A percentile compares a stretch with the other conserved stretches of the same genome.
Evolutionary conservation across 73 alveolate species (phyloP).

Genomic region (Paramecium sexaurelia): DNA sequence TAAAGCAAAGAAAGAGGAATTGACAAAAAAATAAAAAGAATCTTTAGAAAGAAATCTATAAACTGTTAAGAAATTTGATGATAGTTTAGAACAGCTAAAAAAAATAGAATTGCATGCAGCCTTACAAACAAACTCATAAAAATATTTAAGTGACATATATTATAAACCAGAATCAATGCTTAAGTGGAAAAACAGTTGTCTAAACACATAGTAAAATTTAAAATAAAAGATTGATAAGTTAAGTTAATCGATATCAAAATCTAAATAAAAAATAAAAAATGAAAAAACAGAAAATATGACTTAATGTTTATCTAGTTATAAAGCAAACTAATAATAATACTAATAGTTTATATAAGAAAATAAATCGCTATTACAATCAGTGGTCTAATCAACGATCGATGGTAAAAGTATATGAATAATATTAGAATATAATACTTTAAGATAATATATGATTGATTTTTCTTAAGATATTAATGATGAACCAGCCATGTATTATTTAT

Average conservation of each 20-base stretch:
- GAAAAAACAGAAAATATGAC: conserved; percentile 16
- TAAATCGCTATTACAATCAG: conserved; percentile 4
- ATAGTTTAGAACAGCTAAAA: conserved; percentile 6
- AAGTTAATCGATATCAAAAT: background rate
- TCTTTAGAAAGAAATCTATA: background rate
- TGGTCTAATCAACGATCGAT: conserved; percentile 29
- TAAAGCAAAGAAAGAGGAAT: background rate
- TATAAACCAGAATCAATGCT: conserved; percentile 35
- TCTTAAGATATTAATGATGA: conserved; percentile 22
- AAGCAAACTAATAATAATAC: background rate
- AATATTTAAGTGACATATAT: conserved; percentile 16
- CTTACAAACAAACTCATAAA: background rate
- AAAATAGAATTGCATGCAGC: conserved; percentile 23
- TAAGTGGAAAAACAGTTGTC: conserved; percentile 12
- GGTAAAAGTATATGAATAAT: background rate
- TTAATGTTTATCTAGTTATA: background rate
- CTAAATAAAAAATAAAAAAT: background rate
- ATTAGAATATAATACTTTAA: conserved; percentile 9
- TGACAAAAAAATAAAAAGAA: conserved; percentile 6
- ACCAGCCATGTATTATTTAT: conserved; percentile 11
- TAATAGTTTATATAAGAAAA: conserved; percentile 23
- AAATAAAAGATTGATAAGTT: conserved; percentile 23
- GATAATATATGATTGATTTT: conserved; percentile 40
- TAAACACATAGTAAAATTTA: background rate
- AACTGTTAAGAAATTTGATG: conserved; percentile 54